Percentiles rank a stretch among this genome's conserved stretches.
These are phyloP conservation scores for Pseudogymnoascus pannorum DNA, from an alignment of 2,329 filamentous ascomycete genomes.

Conservation along the genomic window DNA sequence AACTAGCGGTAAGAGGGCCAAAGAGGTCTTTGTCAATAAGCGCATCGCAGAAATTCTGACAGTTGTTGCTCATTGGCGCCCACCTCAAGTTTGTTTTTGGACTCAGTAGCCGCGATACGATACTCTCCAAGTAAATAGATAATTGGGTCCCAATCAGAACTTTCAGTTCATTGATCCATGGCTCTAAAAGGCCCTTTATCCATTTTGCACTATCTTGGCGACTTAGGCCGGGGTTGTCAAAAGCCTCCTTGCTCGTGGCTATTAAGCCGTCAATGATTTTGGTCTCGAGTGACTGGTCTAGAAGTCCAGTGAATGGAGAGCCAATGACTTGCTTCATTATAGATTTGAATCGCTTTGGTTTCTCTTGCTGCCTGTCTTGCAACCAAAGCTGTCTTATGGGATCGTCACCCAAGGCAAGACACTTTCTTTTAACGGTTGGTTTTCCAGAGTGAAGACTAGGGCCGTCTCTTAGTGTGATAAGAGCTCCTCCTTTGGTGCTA, in stretches of 20 bases:
- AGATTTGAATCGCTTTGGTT: neutral
- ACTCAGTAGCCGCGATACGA: neutral
- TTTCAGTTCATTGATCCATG: neutral
- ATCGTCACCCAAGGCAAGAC: neutral
- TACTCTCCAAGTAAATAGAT: neutral
- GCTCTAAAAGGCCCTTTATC: neutral
- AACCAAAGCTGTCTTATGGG: neutral
- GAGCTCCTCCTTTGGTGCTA: neutral
- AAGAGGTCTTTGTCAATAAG: slow-evolving; percentile 26
- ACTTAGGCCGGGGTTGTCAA: slow-evolving; percentile 26
- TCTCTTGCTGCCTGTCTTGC: neutral
- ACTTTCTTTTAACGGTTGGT: neutral
- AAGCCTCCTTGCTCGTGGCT: slow-evolving; percentile 18
- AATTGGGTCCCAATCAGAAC: neutral
- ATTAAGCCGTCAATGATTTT: slow-evolving; percentile 29
- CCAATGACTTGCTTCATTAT: neutral
- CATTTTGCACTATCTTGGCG: neutral
- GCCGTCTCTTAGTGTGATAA: neutral
- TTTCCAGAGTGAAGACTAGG: neutral
- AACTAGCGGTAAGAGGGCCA: slow-evolving; percentile 23
- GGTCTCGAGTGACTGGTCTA: neutral
- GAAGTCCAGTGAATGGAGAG: neutral
- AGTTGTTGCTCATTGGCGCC: slow-evolving; percentile 31
- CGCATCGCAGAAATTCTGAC: slow-evolving; percentile 32
- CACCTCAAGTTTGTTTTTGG: slow-evolving; percentile 24